Evolutionary conservation across 805 yeast genomes (phyloP).

Genomic region (Ogataea saltuana): DNA sequence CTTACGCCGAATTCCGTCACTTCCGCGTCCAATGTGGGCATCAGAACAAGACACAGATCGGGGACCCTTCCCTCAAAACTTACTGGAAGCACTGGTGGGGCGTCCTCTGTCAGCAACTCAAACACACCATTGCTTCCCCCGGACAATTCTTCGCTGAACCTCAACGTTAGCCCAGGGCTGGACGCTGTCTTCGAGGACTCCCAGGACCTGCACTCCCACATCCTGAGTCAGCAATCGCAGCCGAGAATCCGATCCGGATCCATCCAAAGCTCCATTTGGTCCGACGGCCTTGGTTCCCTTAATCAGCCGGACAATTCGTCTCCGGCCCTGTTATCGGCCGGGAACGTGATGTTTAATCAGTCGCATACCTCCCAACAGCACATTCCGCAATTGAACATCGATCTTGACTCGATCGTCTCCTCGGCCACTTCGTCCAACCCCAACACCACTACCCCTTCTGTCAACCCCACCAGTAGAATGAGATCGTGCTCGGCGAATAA

Average conservation of each 20-base stretch:
- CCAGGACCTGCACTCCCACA: conserved; percentile 12
- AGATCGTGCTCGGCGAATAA: conserved; percentile 54
- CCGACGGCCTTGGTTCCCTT: conserved; percentile 40
- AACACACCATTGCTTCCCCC: conserved; percentile 25
- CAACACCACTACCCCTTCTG: conserved; percentile 21
- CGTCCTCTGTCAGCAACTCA: conserved; percentile 19
- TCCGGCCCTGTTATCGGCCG: conserved; percentile 20
- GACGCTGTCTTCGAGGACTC: conserved; percentile 32
- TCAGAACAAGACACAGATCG: conserved; percentile 65
- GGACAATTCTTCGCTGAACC: conserved; percentile 15
- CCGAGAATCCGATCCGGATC: conserved; percentile 58
- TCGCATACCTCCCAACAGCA: conserved; percentile 21
- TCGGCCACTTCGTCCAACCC: conserved; percentile 25
- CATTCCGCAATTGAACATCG: conserved; percentile 30
- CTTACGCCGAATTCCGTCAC: conserved; percentile 20
- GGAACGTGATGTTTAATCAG: conserved; percentile 15
- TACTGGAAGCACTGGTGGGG: conserved; percentile 24
- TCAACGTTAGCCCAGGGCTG: conserved; percentile 29
- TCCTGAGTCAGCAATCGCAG: conserved; percentile 15
- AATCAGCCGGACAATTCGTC: conserved; percentile 21
- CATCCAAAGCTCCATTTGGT: conserved; percentile 59
- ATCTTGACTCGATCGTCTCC: conserved; percentile 23
- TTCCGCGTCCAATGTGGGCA: conserved; percentile 38
- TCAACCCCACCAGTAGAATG: conserved; percentile 34
- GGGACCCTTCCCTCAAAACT: conserved; percentile 77